phyloP scores from a whole-genome alignment of 139 green algal species.

The Chloropicon primus region DNA sequence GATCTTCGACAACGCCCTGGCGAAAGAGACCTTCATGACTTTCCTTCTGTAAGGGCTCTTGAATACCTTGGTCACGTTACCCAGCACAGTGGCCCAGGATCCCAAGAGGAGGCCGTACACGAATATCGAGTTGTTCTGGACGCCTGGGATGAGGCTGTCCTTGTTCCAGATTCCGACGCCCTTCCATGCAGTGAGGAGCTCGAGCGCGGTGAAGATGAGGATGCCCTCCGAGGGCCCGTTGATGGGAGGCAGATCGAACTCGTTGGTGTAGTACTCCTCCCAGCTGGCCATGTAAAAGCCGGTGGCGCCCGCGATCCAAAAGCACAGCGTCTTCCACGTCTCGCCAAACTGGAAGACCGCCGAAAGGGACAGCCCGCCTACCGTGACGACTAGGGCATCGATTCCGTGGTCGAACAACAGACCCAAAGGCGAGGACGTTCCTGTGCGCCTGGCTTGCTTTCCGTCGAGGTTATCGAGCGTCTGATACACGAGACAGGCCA shows the following conservation, averaged over 20 bases:
- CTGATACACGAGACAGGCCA: conserved; percentile 44
- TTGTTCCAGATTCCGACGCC: not conserved
- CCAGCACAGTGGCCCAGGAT: not conserved
- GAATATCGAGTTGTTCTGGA: not conserved
- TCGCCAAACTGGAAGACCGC: not conserved
- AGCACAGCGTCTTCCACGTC: not conserved
- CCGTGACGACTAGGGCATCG: not conserved
- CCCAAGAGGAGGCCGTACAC: not conserved
- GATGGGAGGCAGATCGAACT: not conserved
- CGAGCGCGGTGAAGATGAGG: not conserved
- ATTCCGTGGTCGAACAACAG: conserved; percentile 91
- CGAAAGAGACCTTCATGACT: not conserved
- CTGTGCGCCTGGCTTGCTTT: conserved; percentile 76
- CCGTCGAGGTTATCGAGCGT: conserved; percentile 86
- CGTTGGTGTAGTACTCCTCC: not conserved
- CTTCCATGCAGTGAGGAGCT: not conserved
- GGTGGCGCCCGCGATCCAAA: not conserved
- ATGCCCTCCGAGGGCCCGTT: not conserved
- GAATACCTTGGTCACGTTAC: not conserved
- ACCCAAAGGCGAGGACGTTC: conserved; percentile 70
- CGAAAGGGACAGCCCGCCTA: not conserved
- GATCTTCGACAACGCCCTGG: not conserved
- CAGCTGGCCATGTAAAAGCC: not conserved
- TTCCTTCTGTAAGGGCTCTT: not conserved
- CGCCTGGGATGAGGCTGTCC: not conserved